Evolutionary conservation across 768 basidiomycete genomes (phyloP).

Genomic region (Pisolithus sp.): DNA sequence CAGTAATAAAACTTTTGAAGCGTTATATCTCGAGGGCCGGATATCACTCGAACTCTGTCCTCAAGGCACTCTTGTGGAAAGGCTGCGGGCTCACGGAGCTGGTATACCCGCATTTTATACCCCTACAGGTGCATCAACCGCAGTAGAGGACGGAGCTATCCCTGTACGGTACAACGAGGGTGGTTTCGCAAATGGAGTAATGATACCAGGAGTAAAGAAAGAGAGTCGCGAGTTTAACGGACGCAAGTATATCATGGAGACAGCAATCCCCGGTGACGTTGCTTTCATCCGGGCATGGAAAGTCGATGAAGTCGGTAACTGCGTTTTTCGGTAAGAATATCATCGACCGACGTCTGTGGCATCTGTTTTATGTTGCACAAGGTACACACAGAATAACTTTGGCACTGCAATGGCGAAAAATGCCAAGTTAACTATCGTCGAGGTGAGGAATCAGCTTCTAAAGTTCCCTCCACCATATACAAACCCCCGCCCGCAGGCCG

Average conservation of each 20-base stretch:
- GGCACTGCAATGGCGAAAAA: constrained; percentile 82
- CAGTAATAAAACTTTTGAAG: constrained; percentile 84
- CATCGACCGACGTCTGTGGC: neutral
- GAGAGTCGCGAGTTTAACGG: constrained; percentile 74
- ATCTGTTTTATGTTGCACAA: constrained; percentile 20
- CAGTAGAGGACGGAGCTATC: constrained; percentile 73
- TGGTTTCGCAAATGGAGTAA: constrained; percentile 64
- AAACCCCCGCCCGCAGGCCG: constrained; percentile 48
- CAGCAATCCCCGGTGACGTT: constrained; percentile 71
- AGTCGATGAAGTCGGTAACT: constrained; percentile 86
- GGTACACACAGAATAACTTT: constrained; percentile 87
- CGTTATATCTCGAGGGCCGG: constrained; percentile 70
- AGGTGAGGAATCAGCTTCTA: constrained; percentile 39
- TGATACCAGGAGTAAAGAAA: constrained; percentile 67
- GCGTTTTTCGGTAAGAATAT: constrained; percentile 70
- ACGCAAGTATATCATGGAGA: constrained; percentile 76
- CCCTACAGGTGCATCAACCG: constrained; percentile 82
- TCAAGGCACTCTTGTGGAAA: constrained; percentile 86
- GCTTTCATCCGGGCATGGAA: constrained; percentile 90
- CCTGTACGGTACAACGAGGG: constrained; percentile 75
- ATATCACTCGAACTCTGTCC: constrained; percentile 86
- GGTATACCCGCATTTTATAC: constrained; percentile 94
- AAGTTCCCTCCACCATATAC: constrained; percentile 4
- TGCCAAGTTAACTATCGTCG: constrained; percentile 85
- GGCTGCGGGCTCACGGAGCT: constrained; percentile 81